Evolutionary conservation across 2,329 filamentous ascomycete genomes (phyloP).

Genomic region (Aspergillus pseudoglaucus): DNA sequence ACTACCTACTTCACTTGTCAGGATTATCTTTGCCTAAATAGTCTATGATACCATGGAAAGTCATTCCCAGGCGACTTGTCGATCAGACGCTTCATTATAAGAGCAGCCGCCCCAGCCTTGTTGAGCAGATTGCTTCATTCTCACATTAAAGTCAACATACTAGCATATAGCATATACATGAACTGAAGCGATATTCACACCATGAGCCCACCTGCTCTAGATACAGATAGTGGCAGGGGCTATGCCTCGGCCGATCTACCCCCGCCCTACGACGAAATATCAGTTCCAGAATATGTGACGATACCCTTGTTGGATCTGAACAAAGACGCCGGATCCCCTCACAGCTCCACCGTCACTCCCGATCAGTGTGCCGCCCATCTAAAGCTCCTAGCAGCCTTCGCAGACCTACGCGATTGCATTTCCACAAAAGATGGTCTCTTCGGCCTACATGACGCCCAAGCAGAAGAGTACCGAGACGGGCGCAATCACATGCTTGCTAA

Average conservation of each 20-base stretch:
- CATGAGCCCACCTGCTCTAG: background rate
- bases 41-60: too few species aligned
- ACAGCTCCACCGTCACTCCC: constrained; percentile 24
- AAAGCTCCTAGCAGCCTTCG: constrained; percentile 63
- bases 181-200: background rate
- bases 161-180: too few species aligned
- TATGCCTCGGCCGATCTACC: background rate
- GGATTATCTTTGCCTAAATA: too few species aligned
- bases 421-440: constrained; percentile 63
- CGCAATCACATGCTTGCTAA: constrained; percentile 43
- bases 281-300: constrained; percentile 17
- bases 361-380: constrained; percentile 66
- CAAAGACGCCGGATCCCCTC: constrained; percentile 5
- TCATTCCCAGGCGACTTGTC: too few species aligned
- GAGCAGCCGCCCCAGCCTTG: too few species aligned
- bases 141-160: too few species aligned
- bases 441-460: constrained; percentile 50
- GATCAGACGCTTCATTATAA: too few species aligned
- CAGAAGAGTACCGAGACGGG: constrained; percentile 30
- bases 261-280: background rate
- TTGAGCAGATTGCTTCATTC: too few species aligned
- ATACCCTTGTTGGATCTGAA: constrained; percentile 22
- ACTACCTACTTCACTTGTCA: too few species aligned
- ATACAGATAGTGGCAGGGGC: background rate
- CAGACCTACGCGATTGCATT: constrained; percentile 60